These are phyloP conservation scores for Rhazya stricta DNA, from an alignment of 257 asterid genomes.

Conservation along the genomic window DNA sequence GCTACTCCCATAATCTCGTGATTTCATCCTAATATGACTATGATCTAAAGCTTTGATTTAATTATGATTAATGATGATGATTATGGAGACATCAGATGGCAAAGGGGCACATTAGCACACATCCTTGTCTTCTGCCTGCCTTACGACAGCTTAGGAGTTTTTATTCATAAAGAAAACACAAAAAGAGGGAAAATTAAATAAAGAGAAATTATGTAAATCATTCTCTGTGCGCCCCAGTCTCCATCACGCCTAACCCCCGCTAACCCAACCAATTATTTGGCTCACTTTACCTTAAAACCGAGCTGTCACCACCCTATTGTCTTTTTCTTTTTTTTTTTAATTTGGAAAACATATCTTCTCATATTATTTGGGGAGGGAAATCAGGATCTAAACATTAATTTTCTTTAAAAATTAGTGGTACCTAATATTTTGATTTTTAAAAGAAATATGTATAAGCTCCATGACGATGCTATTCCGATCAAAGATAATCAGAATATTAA, in stretches of 20 bases:
- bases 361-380: too few species aligned
- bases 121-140: conserved; percentile 3
- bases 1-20: background rate
- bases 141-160: background rate
- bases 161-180: too few species aligned
- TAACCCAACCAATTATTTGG: conserved; percentile 18
- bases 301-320: background rate
- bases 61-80: conserved; percentile 3
- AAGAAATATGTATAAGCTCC: too few species aligned
- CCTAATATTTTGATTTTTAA: too few species aligned
- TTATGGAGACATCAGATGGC: conserved; percentile 8
- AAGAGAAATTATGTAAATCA: conserved; percentile 7
- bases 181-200: background rate
- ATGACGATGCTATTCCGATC: too few species aligned
- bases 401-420: too few species aligned
- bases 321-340: background rate
- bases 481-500: too few species aligned
- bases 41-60: background rate
- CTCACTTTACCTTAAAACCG: conserved; percentile 2
- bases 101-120: background rate
- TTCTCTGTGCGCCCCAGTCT: conserved; percentile 21
- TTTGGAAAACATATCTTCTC: background rate
- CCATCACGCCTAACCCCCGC: conserved; percentile 24
- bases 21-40: background rate
- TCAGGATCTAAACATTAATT: too few species aligned